Conservation (phyloP, 1,139 yeast genomes). For the Blastobotrys capitulatus region DNA sequence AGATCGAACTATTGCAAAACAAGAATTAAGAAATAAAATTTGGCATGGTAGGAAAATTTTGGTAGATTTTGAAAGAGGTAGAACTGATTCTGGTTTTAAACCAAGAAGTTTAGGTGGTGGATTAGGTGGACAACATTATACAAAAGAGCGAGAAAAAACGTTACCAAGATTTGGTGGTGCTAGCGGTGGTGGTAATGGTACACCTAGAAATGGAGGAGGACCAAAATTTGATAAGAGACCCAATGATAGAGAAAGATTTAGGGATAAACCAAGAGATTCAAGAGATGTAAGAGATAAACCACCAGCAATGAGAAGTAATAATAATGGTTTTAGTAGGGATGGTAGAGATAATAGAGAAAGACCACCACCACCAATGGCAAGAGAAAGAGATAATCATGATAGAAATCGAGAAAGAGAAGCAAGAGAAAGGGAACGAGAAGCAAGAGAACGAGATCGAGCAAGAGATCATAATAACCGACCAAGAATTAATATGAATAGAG, state of each 20-base stretch:
- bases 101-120: slow-evolving; percentile 80
- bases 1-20: slow-evolving; percentile 52
- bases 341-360: background rate
- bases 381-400: too few species aligned
- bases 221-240: too few species aligned
- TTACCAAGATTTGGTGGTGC: background rate
- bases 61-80: slow-evolving; percentile 81
- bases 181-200: background rate
- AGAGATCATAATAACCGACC: slow-evolving; percentile 10
- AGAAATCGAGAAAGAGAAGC: background rate
- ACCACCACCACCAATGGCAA: too few species aligned
- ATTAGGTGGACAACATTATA: slow-evolving; percentile 56
- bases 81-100: slow-evolving; percentile 69
- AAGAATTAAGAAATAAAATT: slow-evolving; percentile 49
- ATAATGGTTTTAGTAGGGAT: slow-evolving; percentile 1
- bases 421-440: slow-evolving; percentile 12
- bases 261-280: background rate
- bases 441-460: slow-evolving; percentile 16
- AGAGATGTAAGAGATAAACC: background rate
- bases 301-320: background rate
- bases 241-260: background rate
- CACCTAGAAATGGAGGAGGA: background rate
- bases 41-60: slow-evolving; percentile 51
- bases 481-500: background rate
- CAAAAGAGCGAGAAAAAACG: slow-evolving; percentile 14